Percentiles rank a stretch among this genome's conserved stretches.
These are phyloP conservation scores for Fusarium dlaminii DNA, from an alignment of 2,329 filamentous ascomycete genomes.

Conservation along the genomic window DNA sequence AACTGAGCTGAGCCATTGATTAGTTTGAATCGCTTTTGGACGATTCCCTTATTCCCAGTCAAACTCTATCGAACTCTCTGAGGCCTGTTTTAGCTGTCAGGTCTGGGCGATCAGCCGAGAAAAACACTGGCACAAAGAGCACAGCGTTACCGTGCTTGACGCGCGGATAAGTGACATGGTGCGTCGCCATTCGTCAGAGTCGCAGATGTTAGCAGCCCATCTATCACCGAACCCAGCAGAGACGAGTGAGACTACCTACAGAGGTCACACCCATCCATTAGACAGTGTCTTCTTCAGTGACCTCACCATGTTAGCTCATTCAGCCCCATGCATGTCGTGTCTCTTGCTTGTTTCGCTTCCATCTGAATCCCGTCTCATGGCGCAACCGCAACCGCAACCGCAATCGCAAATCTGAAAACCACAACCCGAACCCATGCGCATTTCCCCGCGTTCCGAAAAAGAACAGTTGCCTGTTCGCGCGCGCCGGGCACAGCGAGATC, in stretches of 20 bases:
- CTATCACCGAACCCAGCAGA: constrained; percentile 8
- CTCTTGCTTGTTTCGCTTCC: constrained; percentile 28
- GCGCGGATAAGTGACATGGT: constrained; percentile 41
- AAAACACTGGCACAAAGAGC: not conserved
- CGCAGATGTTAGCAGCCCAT: constrained; percentile 22
- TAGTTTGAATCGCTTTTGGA: not conserved
- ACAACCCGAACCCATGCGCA: constrained; percentile 29
- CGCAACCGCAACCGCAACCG: constrained; percentile 18
- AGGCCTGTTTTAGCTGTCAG: not conserved
- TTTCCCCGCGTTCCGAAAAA: constrained; percentile 34
- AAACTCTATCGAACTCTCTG: not conserved
- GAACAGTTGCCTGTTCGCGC: constrained; percentile 25
- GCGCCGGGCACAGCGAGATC: constrained; percentile 23
- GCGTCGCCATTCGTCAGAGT: constrained; percentile 31
- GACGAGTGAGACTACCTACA: not conserved
- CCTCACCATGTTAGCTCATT: constrained; percentile 2
- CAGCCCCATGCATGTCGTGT: constrained; percentile 14
- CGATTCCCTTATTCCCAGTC: not conserved
- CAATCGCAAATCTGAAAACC: not conserved
- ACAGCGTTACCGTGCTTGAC: constrained; percentile 8
- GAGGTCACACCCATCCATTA: constrained; percentile 3
- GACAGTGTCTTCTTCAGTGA: constrained; percentile 4
- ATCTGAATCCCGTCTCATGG: constrained; percentile 16
- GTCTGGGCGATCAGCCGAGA: constrained; percentile 3
- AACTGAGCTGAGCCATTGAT: not conserved